phyloP scores from a whole-genome alignment of 495 filamentous ascomycete species.

The Polyplosphaeria fusca region DNA sequence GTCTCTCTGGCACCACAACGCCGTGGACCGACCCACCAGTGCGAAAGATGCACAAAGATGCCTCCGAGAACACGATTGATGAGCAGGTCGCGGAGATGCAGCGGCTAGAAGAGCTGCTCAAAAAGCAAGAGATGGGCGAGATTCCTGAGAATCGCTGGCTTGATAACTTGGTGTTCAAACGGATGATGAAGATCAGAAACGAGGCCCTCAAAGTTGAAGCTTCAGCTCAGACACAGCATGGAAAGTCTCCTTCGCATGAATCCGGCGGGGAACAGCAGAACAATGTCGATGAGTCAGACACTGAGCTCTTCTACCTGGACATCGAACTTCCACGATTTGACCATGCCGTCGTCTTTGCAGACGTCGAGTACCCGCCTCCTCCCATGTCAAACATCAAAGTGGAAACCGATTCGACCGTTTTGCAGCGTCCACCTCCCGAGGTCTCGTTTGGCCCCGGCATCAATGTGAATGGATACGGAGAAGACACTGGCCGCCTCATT shows the following conservation, averaged over 20 bases:
- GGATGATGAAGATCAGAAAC: constrained; percentile 61
- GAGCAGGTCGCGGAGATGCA: constrained; percentile 71
- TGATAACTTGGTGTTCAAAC: constrained; percentile 86
- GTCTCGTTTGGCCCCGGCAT: constrained; percentile 82
- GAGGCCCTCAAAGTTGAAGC: constrained; percentile 28
- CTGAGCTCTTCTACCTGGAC: constrained; percentile 69
- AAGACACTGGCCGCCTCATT: constrained; percentile 60
- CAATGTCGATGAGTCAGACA: constrained; percentile 50
- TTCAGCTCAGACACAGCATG: constrained; percentile 13
- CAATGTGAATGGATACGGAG: constrained; percentile 57
- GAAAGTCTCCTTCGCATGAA: constrained; percentile 9
- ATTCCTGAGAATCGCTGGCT: constrained; percentile 91
- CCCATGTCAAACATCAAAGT: constrained; percentile 66
- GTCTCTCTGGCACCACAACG: constrained; percentile 74
- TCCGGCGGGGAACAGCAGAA: background rate
- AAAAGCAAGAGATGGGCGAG: constrained; percentile 97
- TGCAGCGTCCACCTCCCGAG: constrained; percentile 74
- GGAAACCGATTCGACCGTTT: constrained; percentile 61
- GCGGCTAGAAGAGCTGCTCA: constrained; percentile 80
- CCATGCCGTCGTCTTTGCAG: constrained; percentile 91
- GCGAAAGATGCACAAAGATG: constrained; percentile 51
- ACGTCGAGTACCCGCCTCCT: constrained; percentile 85
- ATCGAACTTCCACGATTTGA: constrained; percentile 94
- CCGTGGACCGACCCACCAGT: constrained; percentile 58
- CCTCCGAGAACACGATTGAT: constrained; percentile 43